Evolutionary conservation across 2,329 filamentous ascomycete species (phyloP).

Genomic region (Monilinia fructicola): DNA sequence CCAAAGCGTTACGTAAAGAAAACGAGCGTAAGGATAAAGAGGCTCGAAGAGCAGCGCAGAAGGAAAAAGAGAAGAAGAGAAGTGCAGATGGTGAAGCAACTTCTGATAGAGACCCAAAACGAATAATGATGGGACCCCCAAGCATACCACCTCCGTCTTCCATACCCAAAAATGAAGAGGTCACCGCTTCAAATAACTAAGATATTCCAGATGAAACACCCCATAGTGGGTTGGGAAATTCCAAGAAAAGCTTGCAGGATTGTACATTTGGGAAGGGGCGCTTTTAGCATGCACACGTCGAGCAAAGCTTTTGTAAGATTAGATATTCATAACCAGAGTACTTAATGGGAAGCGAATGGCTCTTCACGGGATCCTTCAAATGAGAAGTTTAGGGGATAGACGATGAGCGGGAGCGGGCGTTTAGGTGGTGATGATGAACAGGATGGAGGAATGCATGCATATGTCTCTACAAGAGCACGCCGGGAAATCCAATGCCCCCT

Average conservation of each 20-base stretch:
- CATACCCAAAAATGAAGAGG: background rate
- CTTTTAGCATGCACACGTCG: constrained; percentile 2
- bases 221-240: background rate
- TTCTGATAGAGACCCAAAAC: constrained; percentile 36
- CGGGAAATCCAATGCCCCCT: background rate
- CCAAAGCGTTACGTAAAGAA: constrained; percentile 88
- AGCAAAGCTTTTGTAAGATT: constrained; percentile 20
- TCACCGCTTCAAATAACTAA: background rate
- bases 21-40: constrained; percentile 65
- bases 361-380: constrained; percentile 19
- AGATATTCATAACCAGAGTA: constrained; percentile 14
- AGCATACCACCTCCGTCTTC: constrained; percentile 24
- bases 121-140: constrained; percentile 33
- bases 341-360: background rate
- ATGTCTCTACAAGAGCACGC: background rate
- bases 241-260: constrained; percentile 4
- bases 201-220: background rate
- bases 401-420: constrained; percentile 2
- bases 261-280: constrained; percentile 12
- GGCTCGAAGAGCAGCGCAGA: constrained; percentile 36
- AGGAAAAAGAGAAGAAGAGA: constrained; percentile 40
- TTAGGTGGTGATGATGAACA: constrained; percentile 10
- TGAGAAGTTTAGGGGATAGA: background rate
- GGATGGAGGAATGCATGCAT: background rate
- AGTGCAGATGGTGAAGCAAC: constrained; percentile 29